Percentiles rank a stretch among this genome's conserved stretches.
Evolutionary conservation across 352 stramenopile species (phyloP).

Genomic region (Pythium grandisporangium): DNA sequence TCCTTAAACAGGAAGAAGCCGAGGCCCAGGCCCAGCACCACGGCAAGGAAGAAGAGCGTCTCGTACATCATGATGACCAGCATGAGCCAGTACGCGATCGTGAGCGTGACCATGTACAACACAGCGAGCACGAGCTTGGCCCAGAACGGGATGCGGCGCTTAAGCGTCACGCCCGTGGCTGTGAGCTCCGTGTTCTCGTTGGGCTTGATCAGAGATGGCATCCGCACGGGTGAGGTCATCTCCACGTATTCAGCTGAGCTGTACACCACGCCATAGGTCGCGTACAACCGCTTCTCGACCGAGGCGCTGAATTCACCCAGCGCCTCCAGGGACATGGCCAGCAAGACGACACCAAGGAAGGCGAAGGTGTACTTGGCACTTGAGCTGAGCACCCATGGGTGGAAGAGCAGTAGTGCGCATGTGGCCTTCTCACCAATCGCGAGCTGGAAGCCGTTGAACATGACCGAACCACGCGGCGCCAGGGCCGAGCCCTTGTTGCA

Average conservation of each 20-base stretch:
- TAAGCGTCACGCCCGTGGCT: conserved; percentile 19
- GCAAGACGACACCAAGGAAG: conserved; percentile 60
- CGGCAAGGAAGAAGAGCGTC: conserved; percentile 68
- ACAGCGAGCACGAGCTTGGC: conserved; percentile 49
- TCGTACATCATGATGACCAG: conserved; percentile 85
- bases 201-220: conserved; percentile 5
- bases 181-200: conserved; percentile 1
- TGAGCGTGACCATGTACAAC: conserved; percentile 74
- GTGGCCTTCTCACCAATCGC: conserved; percentile 44
- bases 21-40: conserved; percentile 57
- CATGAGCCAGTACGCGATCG: conserved; percentile 78
- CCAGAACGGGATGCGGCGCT: conserved; percentile 49
- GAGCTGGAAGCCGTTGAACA: conserved; percentile 81
- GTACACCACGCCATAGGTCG: conserved; percentile 40
- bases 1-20: conserved; percentile 82
- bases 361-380: conserved; percentile 64
- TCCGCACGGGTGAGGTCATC: conserved; percentile 23
- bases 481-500: conserved; percentile 33
- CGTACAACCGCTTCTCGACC: conserved; percentile 34
- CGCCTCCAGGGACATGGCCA: conserved; percentile 60
- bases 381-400: conserved; percentile 63
- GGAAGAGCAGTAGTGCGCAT: conserved; percentile 71
- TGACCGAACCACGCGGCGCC: conserved; percentile 46
- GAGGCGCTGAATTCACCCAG: conserved; percentile 45
- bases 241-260: conserved; percentile 48